Conservation (phyloP, 345 rosid genomes). For the Stellera chamaejasme region DNA sequence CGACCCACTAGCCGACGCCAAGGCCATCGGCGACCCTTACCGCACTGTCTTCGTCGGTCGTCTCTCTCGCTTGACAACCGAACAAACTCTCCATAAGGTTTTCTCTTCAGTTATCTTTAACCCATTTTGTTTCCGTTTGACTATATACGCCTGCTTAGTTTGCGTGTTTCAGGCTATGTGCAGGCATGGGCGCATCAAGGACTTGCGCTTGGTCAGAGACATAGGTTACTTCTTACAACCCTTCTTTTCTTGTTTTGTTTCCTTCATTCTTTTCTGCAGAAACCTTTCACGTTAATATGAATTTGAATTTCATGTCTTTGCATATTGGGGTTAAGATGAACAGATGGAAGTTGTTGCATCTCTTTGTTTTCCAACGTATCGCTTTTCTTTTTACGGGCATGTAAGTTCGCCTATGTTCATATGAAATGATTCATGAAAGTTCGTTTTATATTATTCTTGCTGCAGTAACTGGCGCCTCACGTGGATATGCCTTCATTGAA, state of each 20-base stretch:
- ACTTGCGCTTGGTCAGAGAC: slow-evolving; percentile 82
- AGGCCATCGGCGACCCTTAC: slow-evolving; percentile 64
- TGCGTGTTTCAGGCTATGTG: slow-evolving; percentile 54
- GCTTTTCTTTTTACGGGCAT: background rate
- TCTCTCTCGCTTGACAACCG: slow-evolving; percentile 69
- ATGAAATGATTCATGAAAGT: background rate
- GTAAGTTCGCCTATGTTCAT: background rate
- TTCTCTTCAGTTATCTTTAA: background rate
- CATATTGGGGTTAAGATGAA: too few species aligned
- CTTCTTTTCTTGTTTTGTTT: slow-evolving; percentile 2
- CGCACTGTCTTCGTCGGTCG: slow-evolving; percentile 76
- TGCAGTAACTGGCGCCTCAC: slow-evolving; percentile 86
- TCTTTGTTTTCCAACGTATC: background rate
- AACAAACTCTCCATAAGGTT: slow-evolving; percentile 59
- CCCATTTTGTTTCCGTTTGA: background rate
- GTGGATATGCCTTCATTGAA: slow-evolving; percentile 88
- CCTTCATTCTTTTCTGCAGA: background rate
- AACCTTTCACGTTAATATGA: too few species aligned
- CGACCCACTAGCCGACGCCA: slow-evolving; percentile 77
- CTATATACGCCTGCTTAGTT: background rate
- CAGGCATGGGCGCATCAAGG: slow-evolving; percentile 76
- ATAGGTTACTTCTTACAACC: slow-evolving; percentile 39
- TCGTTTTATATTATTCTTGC: background rate
- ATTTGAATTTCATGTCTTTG: too few species aligned
- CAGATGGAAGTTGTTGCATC: background rate